Evolutionary conservation across 148 eudicot species (phyloP).

Genomic region (Nepenthes gracilis): DNA sequence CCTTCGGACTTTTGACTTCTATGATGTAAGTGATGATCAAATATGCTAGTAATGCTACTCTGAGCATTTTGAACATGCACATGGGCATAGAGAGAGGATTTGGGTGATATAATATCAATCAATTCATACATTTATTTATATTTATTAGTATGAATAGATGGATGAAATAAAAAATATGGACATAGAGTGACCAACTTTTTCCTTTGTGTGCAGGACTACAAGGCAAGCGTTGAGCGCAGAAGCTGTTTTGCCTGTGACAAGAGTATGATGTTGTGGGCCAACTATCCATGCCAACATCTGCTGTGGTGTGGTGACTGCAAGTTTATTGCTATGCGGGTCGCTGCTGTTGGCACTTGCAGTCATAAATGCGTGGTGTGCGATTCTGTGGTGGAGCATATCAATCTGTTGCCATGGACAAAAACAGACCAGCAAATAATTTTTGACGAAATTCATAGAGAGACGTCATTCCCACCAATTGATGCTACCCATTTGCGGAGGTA

Average conservation of each 20-base stretch:
- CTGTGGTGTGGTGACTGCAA: constrained; percentile 31
- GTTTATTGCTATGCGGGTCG: constrained; percentile 14
- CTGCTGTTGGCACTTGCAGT: constrained; percentile 14
- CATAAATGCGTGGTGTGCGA: constrained; percentile 31
- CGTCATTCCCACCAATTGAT: constrained; percentile 18
- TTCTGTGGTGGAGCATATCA: constrained; percentile 16
- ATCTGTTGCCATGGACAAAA: constrained; percentile 11
- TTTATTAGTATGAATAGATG: too few relatives aligned
- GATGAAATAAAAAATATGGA: too few relatives aligned
- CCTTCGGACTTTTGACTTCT: constrained; percentile 17
- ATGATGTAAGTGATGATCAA: constrained; percentile 10
- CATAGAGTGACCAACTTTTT: background rate
- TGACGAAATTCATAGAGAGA: background rate
- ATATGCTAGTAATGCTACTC: background rate
- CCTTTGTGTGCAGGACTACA: constrained; percentile 17
- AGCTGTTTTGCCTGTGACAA: constrained; percentile 22
- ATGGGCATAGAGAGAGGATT: background rate
- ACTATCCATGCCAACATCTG: constrained; percentile 28
- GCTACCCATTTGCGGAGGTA: constrained; percentile 17
- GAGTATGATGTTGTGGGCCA: constrained; percentile 25
- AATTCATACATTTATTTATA: too few relatives aligned
- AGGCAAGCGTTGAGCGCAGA: constrained; percentile 12
- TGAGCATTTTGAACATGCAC: background rate
- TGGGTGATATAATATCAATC: background rate
- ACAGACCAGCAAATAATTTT: constrained; percentile 4